Conservation (phyloP, 75 land plant species). For the Sequoia sempervirens region DNA sequence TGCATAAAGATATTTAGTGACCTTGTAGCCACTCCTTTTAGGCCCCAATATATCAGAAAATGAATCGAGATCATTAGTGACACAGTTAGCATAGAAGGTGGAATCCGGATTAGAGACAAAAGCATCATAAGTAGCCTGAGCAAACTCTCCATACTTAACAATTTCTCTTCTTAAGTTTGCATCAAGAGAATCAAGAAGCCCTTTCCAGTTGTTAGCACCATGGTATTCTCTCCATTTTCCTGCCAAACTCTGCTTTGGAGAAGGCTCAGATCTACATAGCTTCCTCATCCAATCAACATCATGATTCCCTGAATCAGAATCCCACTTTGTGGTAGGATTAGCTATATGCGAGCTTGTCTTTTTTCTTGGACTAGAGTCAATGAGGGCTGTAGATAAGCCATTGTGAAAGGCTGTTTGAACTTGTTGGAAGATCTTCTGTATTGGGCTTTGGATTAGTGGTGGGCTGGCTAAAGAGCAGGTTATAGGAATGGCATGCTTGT, state of each 20-base stretch:
- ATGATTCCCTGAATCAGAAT: neutral
- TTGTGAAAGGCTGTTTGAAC: neutral
- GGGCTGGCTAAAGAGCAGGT: neutral
- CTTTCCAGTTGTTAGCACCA: slow-evolving; percentile 14
- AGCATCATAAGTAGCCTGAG: slow-evolving; percentile 24
- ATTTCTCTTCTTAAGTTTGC: slow-evolving; percentile 19
- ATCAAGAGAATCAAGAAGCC: slow-evolving; percentile 27
- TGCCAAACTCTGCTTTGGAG: neutral
- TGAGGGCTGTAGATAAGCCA: neutral
- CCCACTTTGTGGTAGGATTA: neutral
- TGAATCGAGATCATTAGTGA: neutral
- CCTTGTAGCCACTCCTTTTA: slow-evolving; percentile 18
- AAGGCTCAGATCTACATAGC: neutral
- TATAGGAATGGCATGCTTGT: neutral
- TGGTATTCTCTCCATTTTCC: slow-evolving; percentile 12
- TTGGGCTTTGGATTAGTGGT: neutral
- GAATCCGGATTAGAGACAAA: slow-evolving; percentile 17
- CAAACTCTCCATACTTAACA: slow-evolving; percentile 28
- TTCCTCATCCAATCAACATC: neutral
- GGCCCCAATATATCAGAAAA: slow-evolving; percentile 14
- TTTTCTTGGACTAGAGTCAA: neutral
- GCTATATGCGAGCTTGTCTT: neutral
- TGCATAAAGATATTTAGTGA: slow-evolving; percentile 26
- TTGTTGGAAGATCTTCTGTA: neutral
- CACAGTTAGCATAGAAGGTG: slow-evolving; percentile 6